Percentiles rank a stretch among this genome's conserved stretches.
Evolutionary conservation across 2,329 filamentous ascomycete genomes (phyloP).

Genomic region (Verticillium nonalfalfae): DNA sequence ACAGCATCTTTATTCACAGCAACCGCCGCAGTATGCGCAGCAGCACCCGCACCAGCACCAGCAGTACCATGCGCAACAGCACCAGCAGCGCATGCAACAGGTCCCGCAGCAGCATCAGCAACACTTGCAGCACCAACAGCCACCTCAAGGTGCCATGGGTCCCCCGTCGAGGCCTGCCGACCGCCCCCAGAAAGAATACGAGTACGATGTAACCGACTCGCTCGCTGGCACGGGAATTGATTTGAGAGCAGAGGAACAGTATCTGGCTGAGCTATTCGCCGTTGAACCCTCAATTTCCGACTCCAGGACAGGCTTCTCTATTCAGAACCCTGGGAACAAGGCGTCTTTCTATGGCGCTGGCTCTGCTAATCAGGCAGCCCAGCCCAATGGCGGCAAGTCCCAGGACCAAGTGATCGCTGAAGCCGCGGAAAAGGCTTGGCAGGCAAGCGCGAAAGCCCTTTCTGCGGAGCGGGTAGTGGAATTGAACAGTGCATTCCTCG

Average conservation of each 20-base stretch:
- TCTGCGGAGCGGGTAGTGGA: slow-evolving; percentile 60
- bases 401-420: slow-evolving; percentile 63
- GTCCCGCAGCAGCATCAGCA: background rate
- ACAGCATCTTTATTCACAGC: background rate
- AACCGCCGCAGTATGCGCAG: background rate
- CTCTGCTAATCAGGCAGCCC: slow-evolving; percentile 56
- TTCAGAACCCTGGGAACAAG: slow-evolving; percentile 49
- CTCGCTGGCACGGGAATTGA: slow-evolving; percentile 82
- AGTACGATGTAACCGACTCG: slow-evolving; percentile 77
- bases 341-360: slow-evolving; percentile 59
- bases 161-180: slow-evolving; percentile 57
- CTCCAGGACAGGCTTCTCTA: slow-evolving; percentile 45
- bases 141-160: slow-evolving; percentile 40
- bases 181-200: slow-evolving; percentile 52
- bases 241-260: slow-evolving; percentile 79
- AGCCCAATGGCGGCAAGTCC: slow-evolving; percentile 32
- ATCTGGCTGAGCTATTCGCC: slow-evolving; percentile 62
- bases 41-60: background rate
- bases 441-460: slow-evolving; percentile 55
- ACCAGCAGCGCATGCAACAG: background rate
- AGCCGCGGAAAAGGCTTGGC: slow-evolving; percentile 59
- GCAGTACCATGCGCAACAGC: slow-evolving; percentile 3
- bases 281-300: slow-evolving; percentile 36
- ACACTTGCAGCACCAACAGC: slow-evolving; percentile 13
- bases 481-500: slow-evolving; percentile 66